Base-by-base conservation (phyloP, 768 basidiomycete genomes). In the Butyriboletus loyo region DNA sequence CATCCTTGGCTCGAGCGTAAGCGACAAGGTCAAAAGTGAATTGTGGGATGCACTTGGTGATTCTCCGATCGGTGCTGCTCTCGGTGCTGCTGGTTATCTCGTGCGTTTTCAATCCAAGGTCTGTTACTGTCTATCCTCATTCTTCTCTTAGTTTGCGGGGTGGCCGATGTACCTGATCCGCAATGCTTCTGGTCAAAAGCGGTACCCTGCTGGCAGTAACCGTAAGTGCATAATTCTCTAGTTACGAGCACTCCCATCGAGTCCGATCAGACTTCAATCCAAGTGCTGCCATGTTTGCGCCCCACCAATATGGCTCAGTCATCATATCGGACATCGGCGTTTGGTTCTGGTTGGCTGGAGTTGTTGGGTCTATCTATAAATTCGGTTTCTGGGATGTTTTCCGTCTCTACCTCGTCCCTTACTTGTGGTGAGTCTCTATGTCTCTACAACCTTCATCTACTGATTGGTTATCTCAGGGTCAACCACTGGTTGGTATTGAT, bases 401-500 rank as follows among this genome's bases (percentile, higher is more conserved):
- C 73, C 79, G 82, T 57, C 72, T 88, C 57, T 99, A 98, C 70
- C 68, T 90, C 49, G 78, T 90, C 17, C 93, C 95, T 47, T 98
- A 98, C 75, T 78, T 98, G 54, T 92, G 89, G 88, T 75, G 54
- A 52, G 70, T 53, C 1, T 30, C 3, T 27, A 27, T 10, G 13
- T 35, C 25, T 21, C 8, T 7, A 2, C 35, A 14, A 19, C 28
- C 10, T 13, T 41, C 11, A 21, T 32, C 50, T 27, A 13, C 49
- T 44, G 9, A 53, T 30, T 17, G 5, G 55, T 39, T 22, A 39
- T 14, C 13, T 10, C 54, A 86, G 82, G 85, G 84, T 87, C 49
- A 92, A 92, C 77, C 91, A 93, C 78, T 97, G 94, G 94, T 80
- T 98, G 49, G 92, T 98, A 52, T 65, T 93, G 62, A 97, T 98